Conservation (phyloP, 1,139 yeast species). For the Protomyces gravidus region DNA sequence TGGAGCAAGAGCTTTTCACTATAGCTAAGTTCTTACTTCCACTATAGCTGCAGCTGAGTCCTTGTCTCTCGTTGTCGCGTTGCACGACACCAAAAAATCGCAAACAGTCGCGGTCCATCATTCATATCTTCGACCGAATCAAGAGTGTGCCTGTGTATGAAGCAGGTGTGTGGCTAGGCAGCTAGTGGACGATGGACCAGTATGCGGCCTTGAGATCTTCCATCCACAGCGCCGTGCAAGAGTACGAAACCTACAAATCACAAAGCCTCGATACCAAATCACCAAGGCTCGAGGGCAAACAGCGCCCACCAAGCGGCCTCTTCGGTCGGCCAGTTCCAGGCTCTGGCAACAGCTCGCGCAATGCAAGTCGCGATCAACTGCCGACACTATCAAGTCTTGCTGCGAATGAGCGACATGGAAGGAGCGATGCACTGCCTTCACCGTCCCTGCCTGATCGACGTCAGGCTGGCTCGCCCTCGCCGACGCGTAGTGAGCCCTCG, state of each 20-base stretch:
- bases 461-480: neutral
- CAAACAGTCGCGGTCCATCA: too few relatives aligned
- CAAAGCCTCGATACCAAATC: conserved; percentile 4
- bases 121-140: too few relatives aligned
- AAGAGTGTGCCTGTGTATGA: too few relatives aligned
- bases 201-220: conserved; percentile 16
- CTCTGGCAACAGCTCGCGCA: neutral
- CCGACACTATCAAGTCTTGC: neutral
- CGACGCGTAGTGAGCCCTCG: neutral
- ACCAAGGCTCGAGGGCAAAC: neutral
- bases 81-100: too few relatives aligned
- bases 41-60: too few relatives aligned
- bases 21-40: too few relatives aligned
- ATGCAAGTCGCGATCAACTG: neutral
- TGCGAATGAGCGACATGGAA: neutral
- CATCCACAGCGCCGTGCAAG: conserved; percentile 9
- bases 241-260: conserved; percentile 18
- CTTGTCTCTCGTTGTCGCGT: too few relatives aligned
- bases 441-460: neutral
- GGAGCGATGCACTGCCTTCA: neutral
- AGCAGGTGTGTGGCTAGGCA: too few relatives aligned
- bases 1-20: too few relatives aligned
- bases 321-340: neutral
- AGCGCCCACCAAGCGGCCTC: neutral
- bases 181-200: conserved; percentile 13